Evolutionary conservation across 129 eudicot species (phyloP), one percentile per base, ranked within the genome.

Genomic region (Deinandra increscens): DNA sequence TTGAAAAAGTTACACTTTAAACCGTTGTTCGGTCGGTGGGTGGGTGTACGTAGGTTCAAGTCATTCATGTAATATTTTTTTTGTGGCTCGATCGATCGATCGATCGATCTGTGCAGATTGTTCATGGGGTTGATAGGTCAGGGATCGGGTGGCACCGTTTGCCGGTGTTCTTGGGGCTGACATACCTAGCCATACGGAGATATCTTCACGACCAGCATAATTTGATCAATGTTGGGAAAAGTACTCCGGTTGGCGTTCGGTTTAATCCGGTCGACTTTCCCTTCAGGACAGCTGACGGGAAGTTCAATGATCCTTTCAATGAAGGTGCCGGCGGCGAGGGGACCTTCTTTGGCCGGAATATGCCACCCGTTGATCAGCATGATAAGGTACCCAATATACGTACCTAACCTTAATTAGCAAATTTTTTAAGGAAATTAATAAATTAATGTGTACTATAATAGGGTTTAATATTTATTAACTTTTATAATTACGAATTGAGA

Each of bases 321-420:
- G 86, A 60, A 51, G 82, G 43, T 44, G 79, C 81, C 10, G 92
- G 92, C 1, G 51, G 77, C 12, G 61, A 78, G 39, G 86, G 83
- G 17, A 78, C 84, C 73, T 86, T 83, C 79, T 86, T 86, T 66
- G 88, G 92, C 75, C 71, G 92, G 75, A 86, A 86, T 26, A 70
- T 83, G 42, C 75, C 71, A 36, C 92, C 92, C 0, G 81, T 78
- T 60, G 77, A 81, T 54, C 84, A 86, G 70, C 60, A 69, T 41
- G 64, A 75, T 44, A 81, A 75, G 84, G 92, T 86, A 74, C 31
- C 26, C 0, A 26, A 26, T 3, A 1, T 1, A 26, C 31, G 1
- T 1, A 3, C 31, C 3, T 26, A 26, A 26, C n/a, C n/a, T 26
- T 26, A 26, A 26, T 26, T 26, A 26, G 31, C 1, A 26, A 26